These are phyloP conservation scores for Lachnellula suecica DNA, from an alignment of 2,329 filamentous ascomycete species.

Conservation along the genomic window DNA sequence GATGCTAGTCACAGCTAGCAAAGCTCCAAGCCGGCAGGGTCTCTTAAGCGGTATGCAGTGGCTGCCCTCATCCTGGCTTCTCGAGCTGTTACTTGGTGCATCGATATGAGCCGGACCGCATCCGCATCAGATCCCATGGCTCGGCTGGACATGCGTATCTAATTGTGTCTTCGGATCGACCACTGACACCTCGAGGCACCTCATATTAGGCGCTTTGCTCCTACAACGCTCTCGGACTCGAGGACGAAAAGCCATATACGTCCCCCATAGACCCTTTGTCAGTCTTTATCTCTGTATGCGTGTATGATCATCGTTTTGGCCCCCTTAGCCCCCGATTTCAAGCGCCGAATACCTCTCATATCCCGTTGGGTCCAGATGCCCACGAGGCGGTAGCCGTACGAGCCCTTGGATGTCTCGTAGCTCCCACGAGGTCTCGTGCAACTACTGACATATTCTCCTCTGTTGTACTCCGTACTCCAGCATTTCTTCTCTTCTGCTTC, in stretches of 20 bases:
- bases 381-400: conserved; percentile 22
- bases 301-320: conserved; percentile 27
- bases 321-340: conserved; percentile 26
- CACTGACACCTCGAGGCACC: conserved; percentile 43
- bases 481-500: conserved; percentile 18
- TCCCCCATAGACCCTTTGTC: conserved; percentile 33
- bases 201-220: conserved; percentile 42
- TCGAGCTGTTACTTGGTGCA: conserved; percentile 27
- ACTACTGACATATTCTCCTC: conserved; percentile 18
- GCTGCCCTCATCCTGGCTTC: conserved; percentile 24
- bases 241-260: conserved; percentile 39
- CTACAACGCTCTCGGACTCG: conserved; percentile 29
- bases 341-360: conserved; percentile 27
- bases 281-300: conserved; percentile 21
- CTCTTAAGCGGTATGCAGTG: conserved; percentile 39
- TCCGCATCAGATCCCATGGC: conserved; percentile 44
- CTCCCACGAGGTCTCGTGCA: conserved; percentile 30
- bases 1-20: not conserved
- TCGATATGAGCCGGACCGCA: conserved; percentile 41
- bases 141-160: conserved; percentile 40
- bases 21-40: conserved; percentile 13
- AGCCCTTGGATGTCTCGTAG: conserved; percentile 16
- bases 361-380: conserved; percentile 27
- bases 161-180: conserved; percentile 33
- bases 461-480: conserved; percentile 21